Conservation (phyloP, 768 basidiomycete species). For the Mrakia frigida region DNA sequence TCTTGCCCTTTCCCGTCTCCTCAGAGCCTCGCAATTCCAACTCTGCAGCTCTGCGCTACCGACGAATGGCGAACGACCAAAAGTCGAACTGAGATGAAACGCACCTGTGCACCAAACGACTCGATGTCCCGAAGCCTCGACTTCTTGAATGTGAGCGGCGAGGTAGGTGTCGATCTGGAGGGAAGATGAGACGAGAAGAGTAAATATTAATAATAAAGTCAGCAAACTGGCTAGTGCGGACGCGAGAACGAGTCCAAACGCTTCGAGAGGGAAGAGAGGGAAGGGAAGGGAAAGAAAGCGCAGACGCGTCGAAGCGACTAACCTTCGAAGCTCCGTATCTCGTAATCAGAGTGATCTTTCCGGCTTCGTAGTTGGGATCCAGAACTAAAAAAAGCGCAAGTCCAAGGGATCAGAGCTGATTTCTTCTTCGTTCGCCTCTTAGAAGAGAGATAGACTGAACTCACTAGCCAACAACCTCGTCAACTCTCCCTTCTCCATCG, state of each 20-base stretch:
- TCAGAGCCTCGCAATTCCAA: too few relatives aligned
- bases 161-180: conserved; percentile 68
- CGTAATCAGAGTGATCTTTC: conserved; percentile 83
- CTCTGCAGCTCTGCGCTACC: too few relatives aligned
- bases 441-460: conserved; percentile 10
- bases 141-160: conserved; percentile 71
- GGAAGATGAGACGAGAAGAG: not conserved
- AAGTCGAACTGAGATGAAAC: not conserved
- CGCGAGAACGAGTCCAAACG: too few relatives aligned
- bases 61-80: too few relatives aligned
- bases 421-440: too few relatives aligned
- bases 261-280: not conserved
- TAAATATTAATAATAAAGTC: not conserved
- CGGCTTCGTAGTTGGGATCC: conserved; percentile 74
- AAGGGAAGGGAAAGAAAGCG: not conserved
- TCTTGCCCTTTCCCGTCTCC: too few relatives aligned
- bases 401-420: not conserved
- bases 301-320: too few relatives aligned
- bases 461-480: conserved; percentile 67
- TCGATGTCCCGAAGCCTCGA: conserved; percentile 72
- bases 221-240: not conserved
- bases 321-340: conserved; percentile 89
- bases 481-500: conserved; percentile 72
- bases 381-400: conserved; percentile 64
- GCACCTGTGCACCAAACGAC: conserved; percentile 71